These are phyloP conservation scores for Bipolaris bicolor DNA, from an alignment of 2,329 filamentous ascomycete species.

Conservation along the genomic window DNA sequence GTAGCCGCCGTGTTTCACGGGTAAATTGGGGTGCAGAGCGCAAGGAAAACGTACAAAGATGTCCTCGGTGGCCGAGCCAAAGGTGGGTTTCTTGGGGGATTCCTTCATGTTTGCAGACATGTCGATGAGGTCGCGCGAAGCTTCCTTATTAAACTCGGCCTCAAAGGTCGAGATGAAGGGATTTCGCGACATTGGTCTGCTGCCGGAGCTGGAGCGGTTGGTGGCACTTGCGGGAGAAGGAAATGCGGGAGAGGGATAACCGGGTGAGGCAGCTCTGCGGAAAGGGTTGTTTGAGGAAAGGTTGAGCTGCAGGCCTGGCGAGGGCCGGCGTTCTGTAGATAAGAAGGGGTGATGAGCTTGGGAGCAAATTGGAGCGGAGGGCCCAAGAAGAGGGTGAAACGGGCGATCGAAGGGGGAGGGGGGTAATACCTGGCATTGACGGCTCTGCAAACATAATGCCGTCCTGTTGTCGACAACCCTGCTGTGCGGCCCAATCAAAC, in stretches of 20 bases:
- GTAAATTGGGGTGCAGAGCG: constrained; percentile 15
- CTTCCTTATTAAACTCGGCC: constrained; percentile 49
- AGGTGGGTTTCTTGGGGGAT: constrained; percentile 55
- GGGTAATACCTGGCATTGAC: constrained; percentile 50
- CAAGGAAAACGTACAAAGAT: constrained; percentile 71
- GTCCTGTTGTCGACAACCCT: constrained; percentile 41
- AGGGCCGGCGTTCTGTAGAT: constrained; percentile 54
- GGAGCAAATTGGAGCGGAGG: constrained; percentile 37
- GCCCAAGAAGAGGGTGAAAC: constrained; percentile 41
- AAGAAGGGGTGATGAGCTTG: constrained; percentile 38
- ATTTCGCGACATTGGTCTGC: constrained; percentile 73
- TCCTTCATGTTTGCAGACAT: constrained; percentile 47
- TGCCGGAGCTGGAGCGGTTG: constrained; percentile 56
- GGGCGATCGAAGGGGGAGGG: constrained; percentile 37
- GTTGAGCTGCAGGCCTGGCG: constrained; percentile 66
- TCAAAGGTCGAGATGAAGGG: constrained; percentile 72
- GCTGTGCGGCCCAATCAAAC: constrained; percentile 42
- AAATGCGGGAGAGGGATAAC: constrained; percentile 43
- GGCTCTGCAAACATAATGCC: constrained; percentile 51
- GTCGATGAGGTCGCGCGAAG: constrained; percentile 42
- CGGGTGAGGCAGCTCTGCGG: constrained; percentile 70
- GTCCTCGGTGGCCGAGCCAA: constrained; percentile 65
- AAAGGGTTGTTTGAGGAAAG: constrained; percentile 79
- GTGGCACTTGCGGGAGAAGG: constrained; percentile 51
- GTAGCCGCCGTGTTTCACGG: constrained; percentile 18